Conservation (phyloP, 2,329 filamentous ascomycete genomes). For the Aspergillus pseudoviridinutans region DNA sequence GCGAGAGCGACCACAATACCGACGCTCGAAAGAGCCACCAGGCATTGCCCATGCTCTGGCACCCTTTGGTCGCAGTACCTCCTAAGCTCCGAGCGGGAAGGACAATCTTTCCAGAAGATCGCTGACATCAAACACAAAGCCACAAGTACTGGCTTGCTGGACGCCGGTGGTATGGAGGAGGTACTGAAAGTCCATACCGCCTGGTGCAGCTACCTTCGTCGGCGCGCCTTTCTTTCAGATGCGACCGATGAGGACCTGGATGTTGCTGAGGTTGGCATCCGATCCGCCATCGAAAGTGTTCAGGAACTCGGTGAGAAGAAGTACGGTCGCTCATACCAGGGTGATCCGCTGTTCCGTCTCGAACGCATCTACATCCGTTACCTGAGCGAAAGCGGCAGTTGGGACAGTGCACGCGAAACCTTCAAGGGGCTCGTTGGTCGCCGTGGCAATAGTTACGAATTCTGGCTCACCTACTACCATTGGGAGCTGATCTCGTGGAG, state of each 20-base stretch:
- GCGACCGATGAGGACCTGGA: conserved; percentile 79
- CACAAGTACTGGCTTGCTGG: conserved; percentile 78
- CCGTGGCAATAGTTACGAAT: conserved; percentile 77
- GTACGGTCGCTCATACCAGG: conserved; percentile 71
- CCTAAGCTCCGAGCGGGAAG: conserved; percentile 74
- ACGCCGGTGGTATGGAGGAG: conserved; percentile 80
- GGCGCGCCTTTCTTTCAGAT: conserved; percentile 71
- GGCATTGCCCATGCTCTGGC: conserved; percentile 91
- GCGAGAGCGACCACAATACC: conserved; percentile 55
- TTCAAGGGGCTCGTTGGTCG: conserved; percentile 70
- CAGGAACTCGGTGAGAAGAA: conserved; percentile 71
- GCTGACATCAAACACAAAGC: conserved; percentile 89
- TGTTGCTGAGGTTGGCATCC: conserved; percentile 83
- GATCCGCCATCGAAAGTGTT: conserved; percentile 80
- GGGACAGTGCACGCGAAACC: conserved; percentile 70
- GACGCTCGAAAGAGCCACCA: conserved; percentile 74
- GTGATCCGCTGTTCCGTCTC: conserved; percentile 84
- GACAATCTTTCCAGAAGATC: conserved; percentile 72
- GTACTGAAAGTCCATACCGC: conserved; percentile 87
- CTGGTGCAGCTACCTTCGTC: conserved; percentile 91
- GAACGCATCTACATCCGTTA: conserved; percentile 92
- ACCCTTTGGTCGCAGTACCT: conserved; percentile 87
- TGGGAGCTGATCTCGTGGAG: conserved; percentile 81
- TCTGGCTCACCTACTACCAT: conserved; percentile 87
- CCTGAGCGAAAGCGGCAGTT: conserved; percentile 74